A percentile compares a stretch with the other conserved stretches of the same genome.
phyloP scores from a whole-genome alignment of 768 basidiomycete genomes.

The Podaxis mareebaensis region DNA sequence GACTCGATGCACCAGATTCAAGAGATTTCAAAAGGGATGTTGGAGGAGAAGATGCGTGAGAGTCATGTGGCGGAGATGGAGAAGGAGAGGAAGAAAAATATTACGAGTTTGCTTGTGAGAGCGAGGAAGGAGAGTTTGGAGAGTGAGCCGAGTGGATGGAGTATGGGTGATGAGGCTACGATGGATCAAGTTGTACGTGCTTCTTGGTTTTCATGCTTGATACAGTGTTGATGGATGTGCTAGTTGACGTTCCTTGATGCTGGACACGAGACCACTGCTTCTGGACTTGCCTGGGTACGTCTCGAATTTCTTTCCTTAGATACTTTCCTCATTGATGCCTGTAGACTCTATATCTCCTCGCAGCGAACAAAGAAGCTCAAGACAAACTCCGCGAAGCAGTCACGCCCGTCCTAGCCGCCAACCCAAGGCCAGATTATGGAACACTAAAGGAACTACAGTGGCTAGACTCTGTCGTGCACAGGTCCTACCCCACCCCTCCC shows the following conservation, averaged over 20 bases:
- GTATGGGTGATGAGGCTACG: conserved; percentile 48
- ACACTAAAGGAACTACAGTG: conserved; percentile 41
- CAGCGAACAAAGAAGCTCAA: conserved; percentile 43
- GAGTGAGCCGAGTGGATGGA: conserved; percentile 33
- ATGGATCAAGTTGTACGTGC: conserved; percentile 51
- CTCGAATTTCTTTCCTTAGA: not conserved
- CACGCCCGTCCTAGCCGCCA: conserved; percentile 31
- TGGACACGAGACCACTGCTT: conserved; percentile 40
- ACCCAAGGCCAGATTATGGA: conserved; percentile 39
- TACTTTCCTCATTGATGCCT: not conserved
- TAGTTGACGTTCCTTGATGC: conserved; percentile 45
- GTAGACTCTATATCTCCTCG: conserved; percentile 46
- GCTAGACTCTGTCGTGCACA: conserved; percentile 42
- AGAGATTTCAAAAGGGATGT: conserved; percentile 38
- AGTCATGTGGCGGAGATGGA: conserved; percentile 33
- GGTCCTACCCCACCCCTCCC: not conserved
- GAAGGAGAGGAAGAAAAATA: conserved; percentile 44
- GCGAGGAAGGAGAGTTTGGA: conserved; percentile 40
- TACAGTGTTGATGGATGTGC: not conserved
- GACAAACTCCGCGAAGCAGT: conserved; percentile 46
- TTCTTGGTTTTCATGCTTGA: not conserved
- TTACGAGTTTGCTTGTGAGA: conserved; percentile 52
- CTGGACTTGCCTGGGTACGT: conserved; percentile 43
- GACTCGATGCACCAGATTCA: conserved; percentile 45
- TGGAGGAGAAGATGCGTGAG: conserved; percentile 41